Evolutionary conservation across 441 rosid genomes (phyloP).

Genomic region (Populus hybrid): DNA sequence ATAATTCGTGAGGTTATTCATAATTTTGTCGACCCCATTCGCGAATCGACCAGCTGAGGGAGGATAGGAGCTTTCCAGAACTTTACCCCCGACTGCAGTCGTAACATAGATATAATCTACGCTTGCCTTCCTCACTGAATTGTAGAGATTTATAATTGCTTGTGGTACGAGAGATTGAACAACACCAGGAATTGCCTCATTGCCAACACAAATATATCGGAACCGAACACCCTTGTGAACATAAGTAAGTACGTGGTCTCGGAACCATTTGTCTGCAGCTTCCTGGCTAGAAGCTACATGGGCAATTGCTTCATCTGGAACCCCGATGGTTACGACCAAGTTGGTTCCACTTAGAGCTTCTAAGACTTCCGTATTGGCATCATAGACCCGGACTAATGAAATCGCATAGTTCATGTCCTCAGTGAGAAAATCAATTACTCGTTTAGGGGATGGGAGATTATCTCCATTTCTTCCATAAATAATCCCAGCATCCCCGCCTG

Average conservation of each 20-base stretch:
- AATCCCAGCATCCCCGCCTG: not conserved
- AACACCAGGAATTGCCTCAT: conserved; percentile 9
- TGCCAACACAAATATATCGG: conserved; percentile 14
- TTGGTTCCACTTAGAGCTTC: conserved; percentile 17
- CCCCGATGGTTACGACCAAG: conserved; percentile 14
- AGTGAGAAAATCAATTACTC: not conserved
- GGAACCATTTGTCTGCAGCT: conserved; percentile 17
- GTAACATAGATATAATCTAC: conserved; percentile 10
- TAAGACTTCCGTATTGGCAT: not conserved
- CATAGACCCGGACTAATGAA: not conserved
- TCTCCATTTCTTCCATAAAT: not conserved
- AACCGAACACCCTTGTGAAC: conserved; percentile 15
- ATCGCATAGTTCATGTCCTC: not conserved
- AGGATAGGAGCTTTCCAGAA: conserved; percentile 16
- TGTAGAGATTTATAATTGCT: conserved; percentile 8
- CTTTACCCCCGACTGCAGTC: conserved; percentile 13
- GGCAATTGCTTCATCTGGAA: conserved; percentile 22
- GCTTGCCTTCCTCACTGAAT: not conserved
- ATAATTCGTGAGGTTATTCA: not conserved
- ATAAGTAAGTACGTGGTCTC: conserved; percentile 1
- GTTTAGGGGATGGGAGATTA: not conserved
- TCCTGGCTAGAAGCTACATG: conserved; percentile 22
- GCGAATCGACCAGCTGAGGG: conserved; percentile 19
- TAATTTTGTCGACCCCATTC: not conserved
- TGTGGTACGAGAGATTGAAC: not conserved